phyloP scores from a whole-genome alignment of 495 filamentous ascomycete species.

The Tuber brumale region DNA sequence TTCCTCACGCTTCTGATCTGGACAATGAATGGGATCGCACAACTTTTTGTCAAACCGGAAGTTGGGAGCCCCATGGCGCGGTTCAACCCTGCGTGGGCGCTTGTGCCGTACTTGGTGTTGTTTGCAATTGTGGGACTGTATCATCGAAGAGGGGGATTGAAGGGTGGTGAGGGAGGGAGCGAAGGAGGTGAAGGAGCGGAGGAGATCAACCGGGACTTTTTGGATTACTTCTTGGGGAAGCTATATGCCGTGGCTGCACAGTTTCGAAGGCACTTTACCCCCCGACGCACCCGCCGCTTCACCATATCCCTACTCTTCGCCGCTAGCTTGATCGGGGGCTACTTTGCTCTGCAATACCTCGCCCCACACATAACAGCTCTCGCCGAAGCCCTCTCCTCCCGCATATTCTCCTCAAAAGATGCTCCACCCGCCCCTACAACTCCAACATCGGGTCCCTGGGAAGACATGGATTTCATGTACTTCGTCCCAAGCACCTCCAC shows the following conservation, averaged over 20 bases:
- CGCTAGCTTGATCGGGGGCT: constrained; percentile 15
- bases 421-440: neutral
- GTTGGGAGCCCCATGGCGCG: neutral
- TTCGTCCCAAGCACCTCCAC: constrained; percentile 20
- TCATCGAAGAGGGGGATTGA: constrained; percentile 9
- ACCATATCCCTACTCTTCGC: constrained; percentile 15
- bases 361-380: constrained; percentile 8
- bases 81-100: neutral
- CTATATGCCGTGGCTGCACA: constrained; percentile 5
- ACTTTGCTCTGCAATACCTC: constrained; percentile 20
- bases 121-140: constrained; percentile 15
- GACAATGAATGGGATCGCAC: neutral
- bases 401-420: neutral
- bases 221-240: neutral
- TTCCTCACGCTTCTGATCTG: neutral
- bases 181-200: neutral
- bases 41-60: neutral
- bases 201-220: neutral
- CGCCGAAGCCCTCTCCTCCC: constrained; percentile 11
- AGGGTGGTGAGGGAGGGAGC: constrained; percentile 4
- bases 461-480: constrained; percentile 33
- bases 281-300: constrained; percentile 10
- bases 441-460: constrained; percentile 13
- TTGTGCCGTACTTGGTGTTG: constrained; percentile 2
- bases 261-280: constrained; percentile 13